phyloP scores from a whole-genome alignment of 768 basidiomycete genomes.

The Imleria badia region DNA sequence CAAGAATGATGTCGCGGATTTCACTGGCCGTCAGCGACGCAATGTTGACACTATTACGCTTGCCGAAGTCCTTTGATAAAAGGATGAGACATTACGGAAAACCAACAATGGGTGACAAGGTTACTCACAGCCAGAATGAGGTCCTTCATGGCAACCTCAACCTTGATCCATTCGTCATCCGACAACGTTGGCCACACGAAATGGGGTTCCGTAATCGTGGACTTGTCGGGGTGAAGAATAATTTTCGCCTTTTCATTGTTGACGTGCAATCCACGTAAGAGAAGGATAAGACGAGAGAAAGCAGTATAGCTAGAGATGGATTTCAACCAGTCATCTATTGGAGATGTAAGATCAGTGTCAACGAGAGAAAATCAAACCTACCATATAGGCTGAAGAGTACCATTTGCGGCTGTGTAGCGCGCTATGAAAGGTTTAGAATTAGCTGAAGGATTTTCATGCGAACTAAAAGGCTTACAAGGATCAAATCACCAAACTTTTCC shows the following conservation, averaged over 20 bases:
- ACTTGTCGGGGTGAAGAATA: conserved; percentile 95
- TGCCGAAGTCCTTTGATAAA: conserved; percentile 82
- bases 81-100: conserved; percentile 13
- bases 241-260: conserved; percentile 99
- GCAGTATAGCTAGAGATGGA: conserved; percentile 99
- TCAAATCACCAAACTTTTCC: conserved; percentile 99
- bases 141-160: conserved; percentile 98
- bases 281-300: conserved; percentile 96
- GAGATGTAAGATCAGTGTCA: conserved; percentile 5
- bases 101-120: neutral
- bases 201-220: conserved; percentile 94
- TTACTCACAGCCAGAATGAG: conserved; percentile 78
- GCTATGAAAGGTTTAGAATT: conserved; percentile 39
- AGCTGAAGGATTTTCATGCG: neutral
- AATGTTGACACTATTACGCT: conserved; percentile 98
- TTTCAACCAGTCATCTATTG: conserved; percentile 94
- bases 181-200: conserved; percentile 94
- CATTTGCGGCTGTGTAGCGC: conserved; percentile 99
- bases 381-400: conserved; percentile 96
- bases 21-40: conserved; percentile 96
- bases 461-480: conserved; percentile 52
- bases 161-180: conserved; percentile 99
- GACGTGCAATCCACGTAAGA: conserved; percentile 95
- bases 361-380: conserved; percentile 26
- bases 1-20: conserved; percentile 96